Base-by-base conservation (phyloP, 768 basidiomycete species). In the Naematelia encephala region DNA sequence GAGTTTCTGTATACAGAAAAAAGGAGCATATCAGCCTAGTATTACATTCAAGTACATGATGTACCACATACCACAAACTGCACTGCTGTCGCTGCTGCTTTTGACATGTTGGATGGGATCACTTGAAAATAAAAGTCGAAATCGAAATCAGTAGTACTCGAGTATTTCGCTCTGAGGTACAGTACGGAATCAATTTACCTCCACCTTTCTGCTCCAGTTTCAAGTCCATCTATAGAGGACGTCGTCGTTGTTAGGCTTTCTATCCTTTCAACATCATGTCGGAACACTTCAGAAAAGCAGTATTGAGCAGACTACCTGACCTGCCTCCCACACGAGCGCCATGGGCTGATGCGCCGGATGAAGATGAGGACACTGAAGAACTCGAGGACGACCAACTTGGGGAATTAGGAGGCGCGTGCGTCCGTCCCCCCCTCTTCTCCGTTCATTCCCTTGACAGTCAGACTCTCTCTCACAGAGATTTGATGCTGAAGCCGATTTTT, bases 351-450 rank as follows among this genome's bases (percentile, higher is more conserved):
- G 58, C 50, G 5, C 23, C 19, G 23, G 51, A 54, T 13, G 53
- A 91, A 70, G 54, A 89, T 74, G 81, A 91, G 81, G 70, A 90
- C 81, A 1, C 89, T 85, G 59, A 90, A 80, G 70, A 90, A 87
- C 30, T 90, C 79, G 56, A 86, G n/a, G 65, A 52, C 0, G 74
- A 89, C 67, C 79, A 79, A 1, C 69, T 91, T n/a, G 83, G 85
- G 23, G 78, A 82, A 2, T 78, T 91, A 13, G 58, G 51, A 22
- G 51, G 59, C 45, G 44, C 45, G 56, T 69, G 50, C 11, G 56
- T 46, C 28, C 60, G 57, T 19, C 47, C 44, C 60, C 34, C 16
- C 47, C 48, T 58, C 1, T 51, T 52, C 52, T 68, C 71, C 34
- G 8, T 39, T 16, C 34, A 8, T 16, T 8, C 34, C 34, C 16